Conservation (phyloP, 1,284 basidiomycete species). For the Heterobasidion parviporum region DNA sequence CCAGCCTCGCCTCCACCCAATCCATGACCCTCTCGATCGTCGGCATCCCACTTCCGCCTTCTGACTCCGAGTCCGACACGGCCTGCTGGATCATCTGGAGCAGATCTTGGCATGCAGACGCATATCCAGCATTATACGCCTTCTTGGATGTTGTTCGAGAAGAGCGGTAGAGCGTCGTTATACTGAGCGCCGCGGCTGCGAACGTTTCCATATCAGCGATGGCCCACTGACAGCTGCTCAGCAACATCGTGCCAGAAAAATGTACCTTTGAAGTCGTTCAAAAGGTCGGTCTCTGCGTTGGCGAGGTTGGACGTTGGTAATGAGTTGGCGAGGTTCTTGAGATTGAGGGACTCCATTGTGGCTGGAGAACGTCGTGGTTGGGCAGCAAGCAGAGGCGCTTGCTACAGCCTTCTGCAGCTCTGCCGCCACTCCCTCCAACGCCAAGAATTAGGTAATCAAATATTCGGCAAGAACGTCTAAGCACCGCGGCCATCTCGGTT, state of each 20-base stretch:
- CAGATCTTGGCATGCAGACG: constrained; percentile 67
- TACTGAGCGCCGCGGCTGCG: constrained; percentile 68
- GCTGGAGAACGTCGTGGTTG: neutral
- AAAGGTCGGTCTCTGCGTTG: constrained; percentile 67
- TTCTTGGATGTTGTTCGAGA: constrained; percentile 65
- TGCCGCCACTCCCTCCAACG: neutral
- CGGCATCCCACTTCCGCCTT: constrained; percentile 39
- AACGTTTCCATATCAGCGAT: constrained; percentile 1
- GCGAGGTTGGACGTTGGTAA: constrained; percentile 50
- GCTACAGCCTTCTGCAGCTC: neutral
- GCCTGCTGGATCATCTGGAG: constrained; percentile 74
- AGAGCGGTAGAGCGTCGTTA: constrained; percentile 75
- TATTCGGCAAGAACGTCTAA: no score
- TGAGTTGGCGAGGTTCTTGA: constrained; percentile 67
- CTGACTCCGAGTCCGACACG: constrained; percentile 46
- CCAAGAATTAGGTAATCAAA: neutral
- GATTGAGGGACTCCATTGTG: constrained; percentile 59
- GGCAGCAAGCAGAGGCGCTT: no score
- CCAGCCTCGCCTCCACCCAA: constrained; percentile 55
- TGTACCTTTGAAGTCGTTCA: constrained; percentile 74
- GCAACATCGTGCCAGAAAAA: neutral
- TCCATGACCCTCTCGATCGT: constrained; percentile 72
- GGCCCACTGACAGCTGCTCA: neutral
- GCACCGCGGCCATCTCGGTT: constrained; percentile 18
- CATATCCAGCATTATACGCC: constrained; percentile 71